Percentiles rank a stretch among this genome's conserved stretches.
Evolutionary conservation across 139 green algal genomes (phyloP).

Genomic region (Micromonas pusilla): DNA sequence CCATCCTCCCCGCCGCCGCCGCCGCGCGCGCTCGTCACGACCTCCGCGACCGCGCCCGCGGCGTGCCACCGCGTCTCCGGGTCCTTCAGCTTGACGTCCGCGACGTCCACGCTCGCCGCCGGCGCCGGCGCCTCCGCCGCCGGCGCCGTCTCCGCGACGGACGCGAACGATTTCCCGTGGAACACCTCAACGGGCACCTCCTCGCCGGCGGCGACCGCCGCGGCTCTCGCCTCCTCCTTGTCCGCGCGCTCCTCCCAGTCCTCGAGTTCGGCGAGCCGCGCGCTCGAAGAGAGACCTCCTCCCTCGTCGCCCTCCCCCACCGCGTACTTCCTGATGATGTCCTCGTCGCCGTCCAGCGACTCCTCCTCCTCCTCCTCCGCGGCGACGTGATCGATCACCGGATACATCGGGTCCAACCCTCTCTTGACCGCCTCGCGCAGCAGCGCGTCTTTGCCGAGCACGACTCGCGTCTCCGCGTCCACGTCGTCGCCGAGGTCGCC

Average conservation of each 20-base stretch:
- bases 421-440: neutral
- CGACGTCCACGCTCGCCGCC: neutral
- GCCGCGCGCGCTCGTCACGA: too few relatives aligned
- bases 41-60: neutral
- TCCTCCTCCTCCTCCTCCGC: neutral
- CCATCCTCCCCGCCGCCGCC: too few relatives aligned
- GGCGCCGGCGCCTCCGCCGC: neutral
- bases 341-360: neutral
- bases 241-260: neutral
- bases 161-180: neutral
- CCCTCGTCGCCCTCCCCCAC: neutral
- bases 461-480: neutral
- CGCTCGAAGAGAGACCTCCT: neutral
- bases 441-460: neutral
- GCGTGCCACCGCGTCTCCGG: neutral
- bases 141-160: neutral
- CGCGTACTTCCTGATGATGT: neutral
- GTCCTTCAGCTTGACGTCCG: neutral
- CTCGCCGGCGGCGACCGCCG: neutral
- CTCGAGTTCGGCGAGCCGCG: neutral
- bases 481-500: too few relatives aligned
- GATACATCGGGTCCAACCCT: neutral
- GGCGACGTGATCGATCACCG: neutral
- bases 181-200: neutral
- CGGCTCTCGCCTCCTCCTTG: neutral